Percentiles rank a stretch among this genome's conserved stretches.
Evolutionary conservation across 805 yeast genomes (phyloP).

Genomic region (Candida patagonica): DNA sequence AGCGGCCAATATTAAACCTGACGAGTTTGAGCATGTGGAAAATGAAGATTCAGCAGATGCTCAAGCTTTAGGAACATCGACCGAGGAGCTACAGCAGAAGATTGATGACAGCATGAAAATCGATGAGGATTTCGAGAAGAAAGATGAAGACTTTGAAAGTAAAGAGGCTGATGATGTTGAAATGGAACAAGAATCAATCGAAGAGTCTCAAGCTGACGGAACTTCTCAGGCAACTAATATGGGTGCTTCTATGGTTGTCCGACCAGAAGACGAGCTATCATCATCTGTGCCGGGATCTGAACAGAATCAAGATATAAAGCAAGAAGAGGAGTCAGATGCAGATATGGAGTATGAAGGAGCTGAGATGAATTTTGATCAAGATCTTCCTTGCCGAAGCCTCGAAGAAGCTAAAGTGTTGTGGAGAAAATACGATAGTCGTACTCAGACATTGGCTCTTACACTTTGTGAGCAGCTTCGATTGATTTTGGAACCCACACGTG

Average conservation of each 20-base stretch:
- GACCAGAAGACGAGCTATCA: conserved; percentile 12
- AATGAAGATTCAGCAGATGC: conserved; percentile 64
- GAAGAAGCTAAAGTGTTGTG: conserved; percentile 72
- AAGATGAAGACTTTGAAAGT: conserved; percentile 6
- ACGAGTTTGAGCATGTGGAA: conserved; percentile 49
- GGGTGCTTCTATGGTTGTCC: conserved; percentile 18
- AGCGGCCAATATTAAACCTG: conserved; percentile 47
- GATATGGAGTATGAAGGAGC: conserved; percentile 25
- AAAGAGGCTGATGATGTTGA: conserved; percentile 10
- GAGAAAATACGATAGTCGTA: conserved; percentile 74
- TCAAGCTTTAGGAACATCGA: conserved; percentile 79
- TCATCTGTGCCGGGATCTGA: no score
- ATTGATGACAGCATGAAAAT: conserved; percentile 34
- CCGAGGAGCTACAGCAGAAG: conserved; percentile 70
- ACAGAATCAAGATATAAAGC: no score
- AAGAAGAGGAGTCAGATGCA: conserved; percentile 23
- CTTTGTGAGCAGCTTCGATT: conserved; percentile 87
- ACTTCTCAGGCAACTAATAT: conserved; percentile 25
- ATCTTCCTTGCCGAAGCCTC: conserved; percentile 40
- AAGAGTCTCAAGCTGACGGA: conserved; percentile 25
- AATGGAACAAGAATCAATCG: conserved; percentile 20
- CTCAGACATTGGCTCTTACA: conserved; percentile 78
- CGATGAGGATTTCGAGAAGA: conserved; percentile 25
- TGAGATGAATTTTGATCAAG: no score
- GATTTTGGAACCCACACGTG: conserved; percentile 89